phyloP scores from a whole-genome alignment of 2,329 filamentous ascomycete genomes.

The Dothistroma pini region DNA sequence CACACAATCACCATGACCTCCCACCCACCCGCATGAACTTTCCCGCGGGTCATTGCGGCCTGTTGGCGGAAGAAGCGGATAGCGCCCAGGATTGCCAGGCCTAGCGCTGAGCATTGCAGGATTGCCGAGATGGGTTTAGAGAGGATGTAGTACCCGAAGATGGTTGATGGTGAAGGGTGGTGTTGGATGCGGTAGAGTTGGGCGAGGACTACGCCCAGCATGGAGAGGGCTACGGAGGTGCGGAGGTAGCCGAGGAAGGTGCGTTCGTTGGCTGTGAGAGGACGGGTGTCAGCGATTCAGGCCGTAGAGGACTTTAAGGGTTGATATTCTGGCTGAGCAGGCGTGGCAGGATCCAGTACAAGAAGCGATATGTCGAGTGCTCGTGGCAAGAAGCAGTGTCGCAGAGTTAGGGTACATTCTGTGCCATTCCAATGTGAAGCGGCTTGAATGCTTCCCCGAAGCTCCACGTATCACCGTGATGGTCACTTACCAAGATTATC shows the following conservation, averaged over 20 bases:
- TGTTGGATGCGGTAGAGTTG: slow-evolving; percentile 65
- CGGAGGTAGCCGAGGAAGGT: slow-evolving; percentile 72
- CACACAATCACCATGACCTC: slow-evolving; percentile 52
- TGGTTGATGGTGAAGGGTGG: slow-evolving; percentile 38
- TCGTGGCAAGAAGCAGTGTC: not conserved
- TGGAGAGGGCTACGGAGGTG: slow-evolving; percentile 65
- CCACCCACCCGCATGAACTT: slow-evolving; percentile 56
- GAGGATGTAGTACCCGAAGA: slow-evolving; percentile 58
- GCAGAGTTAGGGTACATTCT: not conserved
- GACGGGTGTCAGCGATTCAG: not conserved
- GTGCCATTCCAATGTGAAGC: not conserved
- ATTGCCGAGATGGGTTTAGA: slow-evolving; percentile 57
- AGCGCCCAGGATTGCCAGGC: slow-evolving; percentile 52
- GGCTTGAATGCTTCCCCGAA: not conserved
- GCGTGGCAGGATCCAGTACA: not conserved
- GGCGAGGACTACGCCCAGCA: slow-evolving; percentile 61
- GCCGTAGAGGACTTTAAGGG: not conserved
- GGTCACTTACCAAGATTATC: slow-evolving; percentile 54
- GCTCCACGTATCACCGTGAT: not conserved
- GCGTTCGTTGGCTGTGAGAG: slow-evolving; percentile 61
- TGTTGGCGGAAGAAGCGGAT: slow-evolving; percentile 61
- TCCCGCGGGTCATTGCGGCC: slow-evolving; percentile 55
- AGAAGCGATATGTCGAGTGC: not conserved
- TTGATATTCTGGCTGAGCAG: not conserved
- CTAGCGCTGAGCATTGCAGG: slow-evolving; percentile 48